Evolutionary conservation across 139 green algal genomes (phyloP).

Genomic region (Chlorella ohadii): DNA sequence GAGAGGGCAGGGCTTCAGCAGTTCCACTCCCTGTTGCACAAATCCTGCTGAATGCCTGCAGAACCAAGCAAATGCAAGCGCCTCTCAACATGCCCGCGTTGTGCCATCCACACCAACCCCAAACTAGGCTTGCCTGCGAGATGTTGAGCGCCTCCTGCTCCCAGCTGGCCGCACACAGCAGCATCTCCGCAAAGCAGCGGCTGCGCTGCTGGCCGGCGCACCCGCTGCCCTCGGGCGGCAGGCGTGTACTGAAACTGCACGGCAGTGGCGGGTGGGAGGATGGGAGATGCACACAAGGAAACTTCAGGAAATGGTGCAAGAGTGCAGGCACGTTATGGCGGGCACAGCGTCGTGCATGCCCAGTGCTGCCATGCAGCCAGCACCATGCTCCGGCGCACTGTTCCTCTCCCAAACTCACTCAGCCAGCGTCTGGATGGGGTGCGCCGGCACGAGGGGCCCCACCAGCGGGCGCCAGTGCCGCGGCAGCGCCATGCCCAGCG

Average conservation of each 20-base stretch:
- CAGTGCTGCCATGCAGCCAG: not conserved
- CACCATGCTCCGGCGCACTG: no score
- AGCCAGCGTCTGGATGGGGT: not conserved
- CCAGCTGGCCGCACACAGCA: not conserved
- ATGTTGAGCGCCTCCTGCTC: conserved; percentile 4
- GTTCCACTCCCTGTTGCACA: no score
- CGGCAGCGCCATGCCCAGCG: not conserved
- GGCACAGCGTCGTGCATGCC: not conserved
- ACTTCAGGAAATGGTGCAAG: no score
- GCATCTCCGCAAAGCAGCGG: conserved; percentile 14
- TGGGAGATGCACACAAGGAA: not conserved
- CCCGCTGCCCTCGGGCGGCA: not conserved
- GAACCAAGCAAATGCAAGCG: not conserved
- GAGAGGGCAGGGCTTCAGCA: no score
- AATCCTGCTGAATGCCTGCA: not conserved
- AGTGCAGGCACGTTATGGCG: not conserved
- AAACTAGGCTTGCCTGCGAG: not conserved
- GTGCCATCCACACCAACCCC: not conserved
- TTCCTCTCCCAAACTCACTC: no score
- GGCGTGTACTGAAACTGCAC: not conserved
- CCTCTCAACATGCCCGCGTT: not conserved
- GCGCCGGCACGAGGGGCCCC: not conserved
- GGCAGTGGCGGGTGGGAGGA: no score
- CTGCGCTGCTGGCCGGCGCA: not conserved
- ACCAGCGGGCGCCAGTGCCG: not conserved